Conservation (phyloP, 2,329 filamentous ascomycete genomes). For the Zarea fungicola region DNA sequence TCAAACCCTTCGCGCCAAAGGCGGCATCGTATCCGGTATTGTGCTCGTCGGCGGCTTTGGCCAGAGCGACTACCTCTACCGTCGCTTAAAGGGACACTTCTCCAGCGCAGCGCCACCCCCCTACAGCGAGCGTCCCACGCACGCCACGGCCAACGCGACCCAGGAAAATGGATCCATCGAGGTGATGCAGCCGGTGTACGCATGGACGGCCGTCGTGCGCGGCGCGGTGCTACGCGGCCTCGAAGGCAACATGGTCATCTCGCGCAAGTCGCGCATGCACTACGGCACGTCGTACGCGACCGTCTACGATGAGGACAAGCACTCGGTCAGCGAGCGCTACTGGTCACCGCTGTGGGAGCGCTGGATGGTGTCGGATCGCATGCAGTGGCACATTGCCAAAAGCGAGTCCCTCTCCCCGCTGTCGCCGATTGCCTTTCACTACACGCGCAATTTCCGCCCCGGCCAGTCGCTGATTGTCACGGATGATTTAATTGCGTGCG, state of each 20-base stretch:
- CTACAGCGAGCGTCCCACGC: slow-evolving; percentile 66
- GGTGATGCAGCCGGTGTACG: slow-evolving; percentile 77
- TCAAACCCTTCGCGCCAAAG: slow-evolving; percentile 54
- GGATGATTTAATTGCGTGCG: slow-evolving; percentile 74
- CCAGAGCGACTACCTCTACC: slow-evolving; percentile 72
- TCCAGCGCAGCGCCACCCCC: slow-evolving; percentile 51
- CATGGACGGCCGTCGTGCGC: slow-evolving; percentile 75
- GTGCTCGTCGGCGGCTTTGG: slow-evolving; percentile 79
- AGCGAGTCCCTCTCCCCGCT: slow-evolving; percentile 71
- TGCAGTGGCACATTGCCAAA: slow-evolving; percentile 85
- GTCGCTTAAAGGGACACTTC: slow-evolving; percentile 65
- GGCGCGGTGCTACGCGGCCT: slow-evolving; percentile 70
- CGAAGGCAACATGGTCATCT: slow-evolving; percentile 75
- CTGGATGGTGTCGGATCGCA: slow-evolving; percentile 78
- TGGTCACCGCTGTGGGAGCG: slow-evolving; percentile 76
- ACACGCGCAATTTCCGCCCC: slow-evolving; percentile 77
- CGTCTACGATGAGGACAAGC: slow-evolving; percentile 70
- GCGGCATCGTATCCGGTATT: slow-evolving; percentile 64
- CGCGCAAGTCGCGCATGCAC: slow-evolving; percentile 66
- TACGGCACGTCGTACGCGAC: slow-evolving; percentile 80
- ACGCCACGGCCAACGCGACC: slow-evolving; percentile 45
- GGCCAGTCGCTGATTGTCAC: slow-evolving; percentile 73
- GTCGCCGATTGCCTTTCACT: slow-evolving; percentile 74
- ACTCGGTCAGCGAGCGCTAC: slow-evolving; percentile 67
- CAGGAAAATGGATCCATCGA: slow-evolving; percentile 57